Conservation (phyloP, 2,329 filamentous ascomycete genomes). For the Neofusicoccum sp. region DNA sequence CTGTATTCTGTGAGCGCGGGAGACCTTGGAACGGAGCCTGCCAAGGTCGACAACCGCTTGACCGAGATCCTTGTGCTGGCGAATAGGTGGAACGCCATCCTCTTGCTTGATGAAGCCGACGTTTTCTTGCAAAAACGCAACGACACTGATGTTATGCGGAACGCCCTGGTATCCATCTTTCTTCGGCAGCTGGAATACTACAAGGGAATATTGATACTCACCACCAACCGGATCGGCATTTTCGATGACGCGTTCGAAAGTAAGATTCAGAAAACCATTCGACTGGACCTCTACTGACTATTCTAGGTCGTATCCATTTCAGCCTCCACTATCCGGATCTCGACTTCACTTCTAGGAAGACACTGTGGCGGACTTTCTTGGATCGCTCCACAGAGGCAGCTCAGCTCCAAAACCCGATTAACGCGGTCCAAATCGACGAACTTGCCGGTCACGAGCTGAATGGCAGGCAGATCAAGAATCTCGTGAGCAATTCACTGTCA, state of each 20-base stretch:
- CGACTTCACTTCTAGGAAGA: not conserved
- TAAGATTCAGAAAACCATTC: not conserved
- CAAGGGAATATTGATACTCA: conserved; percentile 36
- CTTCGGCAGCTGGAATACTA: conserved; percentile 36
- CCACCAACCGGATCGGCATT: conserved; percentile 21
- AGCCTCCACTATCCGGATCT: conserved; percentile 23
- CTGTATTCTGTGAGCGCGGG: conserved; percentile 34
- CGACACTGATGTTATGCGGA: conserved; percentile 35
- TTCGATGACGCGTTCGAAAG: conserved; percentile 23
- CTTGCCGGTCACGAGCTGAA: not conserved
- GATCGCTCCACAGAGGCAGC: not conserved
- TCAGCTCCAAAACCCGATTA: not conserved
- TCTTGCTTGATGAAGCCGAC: conserved; percentile 47
- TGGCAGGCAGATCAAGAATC: not conserved
- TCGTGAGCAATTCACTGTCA: not conserved
- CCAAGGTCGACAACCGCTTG: not conserved
- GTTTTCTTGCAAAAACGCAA: conserved; percentile 60
- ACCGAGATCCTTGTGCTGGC: not conserved
- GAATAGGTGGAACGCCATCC: not conserved
- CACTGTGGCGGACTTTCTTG: conserved; percentile 23
- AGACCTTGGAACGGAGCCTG: not conserved
- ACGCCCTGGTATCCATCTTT: conserved; percentile 42
- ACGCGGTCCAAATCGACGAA: conserved; percentile 6
- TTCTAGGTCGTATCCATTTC: conserved; percentile 23
- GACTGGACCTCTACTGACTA: not conserved